Base-by-base conservation (phyloP, 441 rosid genomes). In the Omphalea diandra region DNA sequence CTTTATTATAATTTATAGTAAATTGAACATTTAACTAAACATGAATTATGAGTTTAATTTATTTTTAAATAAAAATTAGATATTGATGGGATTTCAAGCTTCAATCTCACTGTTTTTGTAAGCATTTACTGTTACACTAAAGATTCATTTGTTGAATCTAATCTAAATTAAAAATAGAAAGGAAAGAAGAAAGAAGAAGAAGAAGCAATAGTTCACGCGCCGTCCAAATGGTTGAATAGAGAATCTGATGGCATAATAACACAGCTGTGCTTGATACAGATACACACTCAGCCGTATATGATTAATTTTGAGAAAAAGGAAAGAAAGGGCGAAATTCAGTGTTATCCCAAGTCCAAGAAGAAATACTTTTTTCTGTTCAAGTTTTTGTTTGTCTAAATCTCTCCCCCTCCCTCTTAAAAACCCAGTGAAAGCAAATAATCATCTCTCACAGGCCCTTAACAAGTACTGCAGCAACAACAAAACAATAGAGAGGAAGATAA, bases 291-390 rank as follows among this genome's bases (percentile, higher is more conserved):
- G 65, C 71, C 29, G 67, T 72, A 50, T 61, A 24, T 55, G 56
- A 69, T 69, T 71, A 36, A 70, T 60, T 57, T 35, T 57, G 65
- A 10, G 57, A 67, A 56, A 49, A 31, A 18, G 36, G 36, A 68
- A 56, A 33, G 46, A 65, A 40, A 67, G 41, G 41, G 60, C 66
- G 61, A 54, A 68, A 62, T 68, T 33, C 72, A 54, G 63, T 70
- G 76, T 78, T 81, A 83, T 81, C 84, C 79, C 70, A n/a, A n/a
- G n/a, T n/a, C 63, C 70, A 44, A 29, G 35, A 43, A 59, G 43
- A n/a, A 15, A 14, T 52, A 1, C 18, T 57, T 72, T 64, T 72
- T 31, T 7, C 70, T 26, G 65, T 65, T 57, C 58, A 57, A 66
- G 66, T 29, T 50, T 36, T 59, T 67, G 63, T 57, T 44, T 57